phyloP scores from a whole-genome alignment of 163 green algal genomes.

The Chlamydomonas reinhardtii region DNA sequence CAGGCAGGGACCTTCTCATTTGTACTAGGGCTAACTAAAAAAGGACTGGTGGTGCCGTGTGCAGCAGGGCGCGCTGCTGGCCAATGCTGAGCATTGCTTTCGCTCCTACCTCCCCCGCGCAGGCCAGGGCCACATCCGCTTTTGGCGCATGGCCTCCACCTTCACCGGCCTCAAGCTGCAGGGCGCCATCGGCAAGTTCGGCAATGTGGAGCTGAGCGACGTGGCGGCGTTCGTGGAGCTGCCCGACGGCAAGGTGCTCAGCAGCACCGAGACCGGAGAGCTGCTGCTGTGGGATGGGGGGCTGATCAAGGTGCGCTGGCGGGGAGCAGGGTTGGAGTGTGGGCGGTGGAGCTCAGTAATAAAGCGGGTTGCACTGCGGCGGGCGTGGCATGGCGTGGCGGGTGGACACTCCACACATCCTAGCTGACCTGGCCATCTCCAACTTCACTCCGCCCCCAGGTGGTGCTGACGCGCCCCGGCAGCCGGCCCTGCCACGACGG shows the following conservation, averaged over 20 bases:
- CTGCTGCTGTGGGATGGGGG: constrained; percentile 87
- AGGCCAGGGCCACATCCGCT: constrained; percentile 89
- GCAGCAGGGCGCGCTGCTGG: too few relatives aligned
- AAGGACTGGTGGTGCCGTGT: too few relatives aligned
- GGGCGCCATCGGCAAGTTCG: constrained; percentile 84
- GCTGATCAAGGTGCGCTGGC: constrained; percentile 76
- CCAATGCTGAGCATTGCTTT: too few relatives aligned
- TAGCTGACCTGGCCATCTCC: neutral
- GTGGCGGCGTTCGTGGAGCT: constrained; percentile 83
- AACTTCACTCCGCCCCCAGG: constrained; percentile 26
- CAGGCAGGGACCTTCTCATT: too few relatives aligned
- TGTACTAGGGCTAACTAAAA: too few relatives aligned
- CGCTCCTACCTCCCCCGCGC: neutral
- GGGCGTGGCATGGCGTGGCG: too few relatives aligned
- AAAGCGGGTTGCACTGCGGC: neutral
- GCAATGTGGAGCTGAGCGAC: constrained; percentile 83
- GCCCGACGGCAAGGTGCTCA: constrained; percentile 83
- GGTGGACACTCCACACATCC: neutral
- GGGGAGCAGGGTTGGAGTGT: neutral
- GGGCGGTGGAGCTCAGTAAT: too few relatives aligned
- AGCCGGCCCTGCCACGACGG: constrained; percentile 78
- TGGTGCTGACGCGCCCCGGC: constrained; percentile 65
- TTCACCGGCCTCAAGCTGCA: constrained; percentile 94
- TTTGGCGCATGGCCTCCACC: constrained; percentile 86
- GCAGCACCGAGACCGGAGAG: constrained; percentile 75